Percentiles rank a stretch among this genome's conserved stretches.
Evolutionary conservation across 768 basidiomycete genomes (phyloP).

Genomic region (Boletellus sp.): DNA sequence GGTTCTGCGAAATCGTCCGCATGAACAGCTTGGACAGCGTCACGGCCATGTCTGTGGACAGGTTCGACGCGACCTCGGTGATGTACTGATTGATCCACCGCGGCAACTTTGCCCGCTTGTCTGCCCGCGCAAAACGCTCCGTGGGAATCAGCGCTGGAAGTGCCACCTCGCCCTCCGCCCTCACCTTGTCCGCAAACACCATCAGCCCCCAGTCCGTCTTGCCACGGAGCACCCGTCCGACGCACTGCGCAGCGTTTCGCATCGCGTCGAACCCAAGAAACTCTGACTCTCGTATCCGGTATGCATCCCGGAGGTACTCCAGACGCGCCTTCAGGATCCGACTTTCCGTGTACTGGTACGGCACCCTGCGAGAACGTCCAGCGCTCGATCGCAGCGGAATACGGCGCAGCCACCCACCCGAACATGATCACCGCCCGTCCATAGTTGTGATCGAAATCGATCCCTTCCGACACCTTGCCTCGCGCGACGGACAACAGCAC

Average conservation of each 20-base stretch:
- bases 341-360: slow-evolving; percentile 97
- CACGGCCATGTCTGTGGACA: slow-evolving; percentile 97
- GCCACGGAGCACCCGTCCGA: slow-evolving; percentile 93
- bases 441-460: slow-evolving; percentile 99
- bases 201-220: slow-evolving; percentile 99
- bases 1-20: slow-evolving; percentile 97
- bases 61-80: slow-evolving; percentile 94
- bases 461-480: slow-evolving; percentile 99
- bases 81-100: slow-evolving; percentile 99
- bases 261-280: slow-evolving; percentile 99
- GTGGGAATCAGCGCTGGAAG: neutral
- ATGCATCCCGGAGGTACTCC: slow-evolving; percentile 97
- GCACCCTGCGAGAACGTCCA: slow-evolving; percentile 53
- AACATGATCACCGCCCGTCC: slow-evolving; percentile 99
- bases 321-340: slow-evolving; percentile 95
- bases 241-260: slow-evolving; percentile 98
- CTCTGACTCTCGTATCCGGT: slow-evolving; percentile 97
- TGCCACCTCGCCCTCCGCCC: slow-evolving; percentile 4
- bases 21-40: slow-evolving; percentile 95
- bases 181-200: slow-evolving; percentile 98
- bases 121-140: slow-evolving; percentile 87
- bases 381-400: neutral
- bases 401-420: slow-evolving; percentile 55
- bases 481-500: slow-evolving; percentile 95
- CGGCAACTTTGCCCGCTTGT: slow-evolving; percentile 93